A percentile compares a stretch with the other conserved stretches of the same genome.
Conservation (phyloP, 192 early-diverging fungal genomes). For the Backusella luteola region DNA sequence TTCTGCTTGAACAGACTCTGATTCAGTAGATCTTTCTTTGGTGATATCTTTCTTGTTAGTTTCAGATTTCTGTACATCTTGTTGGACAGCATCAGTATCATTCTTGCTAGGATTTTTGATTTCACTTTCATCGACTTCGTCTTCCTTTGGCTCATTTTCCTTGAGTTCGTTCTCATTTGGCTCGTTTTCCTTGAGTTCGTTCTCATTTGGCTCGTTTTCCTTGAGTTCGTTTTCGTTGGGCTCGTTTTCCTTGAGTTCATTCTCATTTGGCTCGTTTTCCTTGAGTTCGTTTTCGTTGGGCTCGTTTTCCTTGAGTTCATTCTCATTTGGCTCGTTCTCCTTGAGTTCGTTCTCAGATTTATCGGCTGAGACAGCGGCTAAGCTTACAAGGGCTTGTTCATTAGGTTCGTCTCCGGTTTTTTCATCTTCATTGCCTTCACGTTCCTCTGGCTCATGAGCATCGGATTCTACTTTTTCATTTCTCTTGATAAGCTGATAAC, state of each 20-base stretch:
- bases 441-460: background rate
- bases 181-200: background rate
- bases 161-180: background rate
- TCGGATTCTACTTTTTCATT: background rate
- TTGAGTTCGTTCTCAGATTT: background rate
- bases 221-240: background rate
- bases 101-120: background rate
- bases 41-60: background rate
- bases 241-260: background rate
- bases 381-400: background rate
- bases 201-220: background rate
- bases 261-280: background rate
- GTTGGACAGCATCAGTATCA: background rate
- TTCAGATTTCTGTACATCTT: background rate
- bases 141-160: background rate
- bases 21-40: background rate
- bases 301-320: background rate
- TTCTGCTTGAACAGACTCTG: background rate
- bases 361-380: background rate
- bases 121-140: background rate
- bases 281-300: background rate
- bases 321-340: background rate
- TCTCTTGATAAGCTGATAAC: background rate
- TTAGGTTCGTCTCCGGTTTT: background rate
- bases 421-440: background rate